Base-by-base conservation (phyloP, 1,284 basidiomycete species). In the Ceratobasidium sp. region DNA sequence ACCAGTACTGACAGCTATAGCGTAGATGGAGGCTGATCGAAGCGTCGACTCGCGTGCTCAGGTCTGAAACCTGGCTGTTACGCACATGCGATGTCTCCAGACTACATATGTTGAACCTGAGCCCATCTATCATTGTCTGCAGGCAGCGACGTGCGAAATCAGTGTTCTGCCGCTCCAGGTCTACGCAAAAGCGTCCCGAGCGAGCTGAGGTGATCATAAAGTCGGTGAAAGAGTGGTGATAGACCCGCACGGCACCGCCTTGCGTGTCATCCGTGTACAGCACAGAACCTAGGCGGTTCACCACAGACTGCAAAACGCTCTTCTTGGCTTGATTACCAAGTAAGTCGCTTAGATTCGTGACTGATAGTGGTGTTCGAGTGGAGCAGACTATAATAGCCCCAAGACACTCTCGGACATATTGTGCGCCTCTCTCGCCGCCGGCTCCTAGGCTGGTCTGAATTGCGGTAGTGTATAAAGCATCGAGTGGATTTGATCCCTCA, bases 251-350 rank as follows among this genome's bases (percentile, higher is more conserved):
- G 6, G 55, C 49, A 30, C 30, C 62, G 23, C 23, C 38, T 9
- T 23, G 7, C 1, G 30, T 11, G 14, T 54, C 47, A 28, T 62
- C 52, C 8, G 41, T 38, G 38, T 66, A 47, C 9, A 73, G 49
- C 32, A 73, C 72, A 1, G 72, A 73, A 18, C 44, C 26, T 11
- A 73, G 62, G 16, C 52, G 47, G 6, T 14, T 21, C 9, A 73
- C 26, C 18, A 63, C 43, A 28, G 18, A 23, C 4, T 41, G 23
- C 3, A 73, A 21, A 3, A 32, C 30, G 21, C 6, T 4, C 6
- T 5, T 11, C 38, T 32, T 23, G 4, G 7, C 8, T 30, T 13
- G 9, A 30, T 47, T 14, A 16, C 41, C 21, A 16, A 73, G 30
- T 16, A 73, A 41, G 18, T 18, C 26, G 14, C 50, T 14, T 8